Base-by-base conservation (phyloP, 2,329 filamentous ascomycete species). In the Talaromyces sp. region DNA sequence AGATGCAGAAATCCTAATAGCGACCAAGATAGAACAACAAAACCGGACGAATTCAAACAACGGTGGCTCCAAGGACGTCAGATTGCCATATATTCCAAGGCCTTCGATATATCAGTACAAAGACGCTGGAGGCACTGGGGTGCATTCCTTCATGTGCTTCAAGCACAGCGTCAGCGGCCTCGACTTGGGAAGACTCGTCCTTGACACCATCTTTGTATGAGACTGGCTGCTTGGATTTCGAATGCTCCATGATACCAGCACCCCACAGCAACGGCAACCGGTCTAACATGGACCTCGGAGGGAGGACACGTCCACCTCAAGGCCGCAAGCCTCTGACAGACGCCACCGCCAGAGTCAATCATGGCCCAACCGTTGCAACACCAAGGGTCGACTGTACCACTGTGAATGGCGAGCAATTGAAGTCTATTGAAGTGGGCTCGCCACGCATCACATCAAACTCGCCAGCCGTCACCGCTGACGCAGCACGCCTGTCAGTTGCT, bases 401-500 rank as follows among this genome's bases (percentile, higher is more conserved):
- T n/a, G 41, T 49, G 11, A 59, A 60, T 46, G 55, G 64, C 14
- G 58, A 67, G 51, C 55, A 62, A 21, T 53, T 69, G 21, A 65
- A 64, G 55, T 59, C 64, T 61, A 58, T 69, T 62, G 60, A 70
- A 67, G n/a, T 64, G 60, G n/a, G 35, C 26, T 56, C 53, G 14
- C 52, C 56, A 27, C 51, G 72, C 67, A 68, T 73, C 67, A 70
- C 66, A 27, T 67, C 72, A 1, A 63, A 60, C 5, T 66, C 74
- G 2, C 65, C 71, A 0, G 62, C 61, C 27, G 62, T 64, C 1
- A 66, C 70, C 43, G 68, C 76, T 32, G 80, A 82, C 60, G 80
- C 83, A 69, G 83, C 83, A 63, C 80, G 80, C 29, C 68, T 85
- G 8, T 83, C 83, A 4, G 80, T 81, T 17, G 78, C 82, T 14